These are phyloP conservation scores for Dipteronia dyeriana DNA, from an alignment of 345 rosid species.

Conservation along the genomic window DNA sequence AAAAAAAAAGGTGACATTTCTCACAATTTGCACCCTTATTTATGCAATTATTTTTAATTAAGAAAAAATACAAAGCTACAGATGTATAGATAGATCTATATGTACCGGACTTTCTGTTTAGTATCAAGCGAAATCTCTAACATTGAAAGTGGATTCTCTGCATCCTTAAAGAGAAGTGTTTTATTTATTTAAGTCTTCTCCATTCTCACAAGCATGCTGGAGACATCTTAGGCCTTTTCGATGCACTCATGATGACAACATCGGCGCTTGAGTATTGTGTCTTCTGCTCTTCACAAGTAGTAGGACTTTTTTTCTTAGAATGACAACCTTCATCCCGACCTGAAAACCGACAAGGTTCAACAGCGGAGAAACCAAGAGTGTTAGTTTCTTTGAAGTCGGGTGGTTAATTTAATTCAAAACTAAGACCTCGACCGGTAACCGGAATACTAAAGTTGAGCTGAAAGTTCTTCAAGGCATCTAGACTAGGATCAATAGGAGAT, in stretches of 20 bases:
- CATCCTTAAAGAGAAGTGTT: conserved; percentile 10
- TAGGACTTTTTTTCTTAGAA: conserved; percentile 5
- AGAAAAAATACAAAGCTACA: not conserved
- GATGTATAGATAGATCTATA: conserved; percentile 31
- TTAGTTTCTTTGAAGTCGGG: no score
- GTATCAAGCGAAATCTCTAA: not conserved
- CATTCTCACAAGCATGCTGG: not conserved
- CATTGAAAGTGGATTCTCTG: not conserved
- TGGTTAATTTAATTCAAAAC: no score
- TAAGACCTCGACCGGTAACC: no score
- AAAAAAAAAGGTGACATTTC: no score
- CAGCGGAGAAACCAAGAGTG: no score
- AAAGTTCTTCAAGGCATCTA: no score
- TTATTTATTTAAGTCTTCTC: conserved; percentile 17
- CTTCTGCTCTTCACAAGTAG: conserved; percentile 23
- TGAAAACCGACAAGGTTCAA: not conserved
- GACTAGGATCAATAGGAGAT: no score
- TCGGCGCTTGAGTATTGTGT: conserved; percentile 16
- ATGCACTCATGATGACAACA: not conserved
- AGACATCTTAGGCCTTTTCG: conserved; percentile 19
- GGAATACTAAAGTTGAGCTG: no score
- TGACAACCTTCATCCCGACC: conserved; percentile 10
- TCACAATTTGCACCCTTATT: no score
- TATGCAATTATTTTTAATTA: no score
- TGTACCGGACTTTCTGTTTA: conserved; percentile 13